Percentiles rank a stretch among this genome's conserved stretches.
These are phyloP conservation scores for Leucogyrophana mollusca DNA, from an alignment of 768 basidiomycete genomes.

Conservation along the genomic window DNA sequence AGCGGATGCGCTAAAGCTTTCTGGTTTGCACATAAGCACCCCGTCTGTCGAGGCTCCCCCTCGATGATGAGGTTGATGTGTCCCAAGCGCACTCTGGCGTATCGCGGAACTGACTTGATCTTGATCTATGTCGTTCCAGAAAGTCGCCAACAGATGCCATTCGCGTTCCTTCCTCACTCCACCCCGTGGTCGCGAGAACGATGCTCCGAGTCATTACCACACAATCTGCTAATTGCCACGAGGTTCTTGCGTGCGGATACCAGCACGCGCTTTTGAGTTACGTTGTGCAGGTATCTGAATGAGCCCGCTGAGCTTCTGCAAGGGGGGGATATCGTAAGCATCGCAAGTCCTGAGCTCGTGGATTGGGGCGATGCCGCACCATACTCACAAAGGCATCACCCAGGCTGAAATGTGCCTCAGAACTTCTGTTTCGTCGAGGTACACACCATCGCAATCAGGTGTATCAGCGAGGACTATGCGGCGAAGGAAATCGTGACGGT, in stretches of 20 bases:
- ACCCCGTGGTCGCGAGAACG: constrained; percentile 34
- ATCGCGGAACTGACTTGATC: no score
- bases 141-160: no score
- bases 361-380: no score
- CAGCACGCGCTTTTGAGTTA: constrained; percentile 30
- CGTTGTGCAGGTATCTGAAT: constrained; percentile 26
- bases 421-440: constrained; percentile 10
- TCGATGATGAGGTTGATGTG: no score
- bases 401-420: constrained; percentile 22
- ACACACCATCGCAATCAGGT: constrained; percentile 24
- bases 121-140: no score
- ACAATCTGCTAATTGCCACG: constrained; percentile 24
- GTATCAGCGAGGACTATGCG: constrained; percentile 17
- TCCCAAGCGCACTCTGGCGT: no score
- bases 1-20: no score
- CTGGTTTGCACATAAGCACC: no score
- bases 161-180: constrained; percentile 14
- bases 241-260: constrained; percentile 27
- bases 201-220: constrained; percentile 26
- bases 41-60: no score
- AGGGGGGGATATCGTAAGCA: no score
- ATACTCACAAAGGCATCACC: constrained; percentile 25
- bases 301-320: no score
- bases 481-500: constrained; percentile 15
- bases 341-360: no score